Evolutionary conservation across 2,329 filamentous ascomycete genomes (phyloP).

Genomic region (Paraphaeosphaeria sporulosa): DNA sequence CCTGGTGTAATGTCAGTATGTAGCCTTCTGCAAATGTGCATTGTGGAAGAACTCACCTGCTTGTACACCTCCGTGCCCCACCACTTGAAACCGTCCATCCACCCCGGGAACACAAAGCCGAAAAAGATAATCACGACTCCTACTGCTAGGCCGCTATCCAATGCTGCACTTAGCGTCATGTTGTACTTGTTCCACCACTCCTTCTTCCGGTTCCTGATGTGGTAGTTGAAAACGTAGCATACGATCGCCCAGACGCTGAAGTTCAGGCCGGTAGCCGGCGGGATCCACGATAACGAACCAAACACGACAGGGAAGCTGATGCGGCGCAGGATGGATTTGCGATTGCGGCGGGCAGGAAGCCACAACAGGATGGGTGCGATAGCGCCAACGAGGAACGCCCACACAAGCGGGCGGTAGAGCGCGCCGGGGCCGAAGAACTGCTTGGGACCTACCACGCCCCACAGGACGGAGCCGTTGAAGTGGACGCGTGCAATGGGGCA

Average conservation of each 20-base stretch:
- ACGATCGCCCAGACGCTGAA: slow-evolving; percentile 88
- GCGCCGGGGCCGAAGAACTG: slow-evolving; percentile 82
- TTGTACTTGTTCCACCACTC: slow-evolving; percentile 93
- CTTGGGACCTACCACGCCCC: slow-evolving; percentile 83
- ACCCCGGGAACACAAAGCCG: slow-evolving; percentile 81
- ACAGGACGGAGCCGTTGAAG: slow-evolving; percentile 89
- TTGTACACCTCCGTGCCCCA: slow-evolving; percentile 91
- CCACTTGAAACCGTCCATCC: slow-evolving; percentile 77
- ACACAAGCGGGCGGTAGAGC: slow-evolving; percentile 78
- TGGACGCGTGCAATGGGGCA: slow-evolving; percentile 88
- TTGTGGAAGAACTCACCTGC: slow-evolving; percentile 51
- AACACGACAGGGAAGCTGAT: slow-evolving; percentile 86
- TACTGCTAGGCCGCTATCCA: slow-evolving; percentile 84
- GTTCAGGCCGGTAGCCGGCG: slow-evolving; percentile 81
- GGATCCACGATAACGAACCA: slow-evolving; percentile 84
- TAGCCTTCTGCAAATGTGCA: not conserved
- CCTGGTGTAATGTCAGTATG: slow-evolving; percentile 48
- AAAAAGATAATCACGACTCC: slow-evolving; percentile 87
- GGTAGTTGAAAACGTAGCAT: slow-evolving; percentile 83
- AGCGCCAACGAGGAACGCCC: slow-evolving; percentile 81
- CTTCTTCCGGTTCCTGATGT: slow-evolving; percentile 71
- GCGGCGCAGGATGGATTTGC: slow-evolving; percentile 72
- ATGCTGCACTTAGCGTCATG: slow-evolving; percentile 83
- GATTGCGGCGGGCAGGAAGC: slow-evolving; percentile 67
- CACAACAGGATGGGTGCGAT: slow-evolving; percentile 77